Conservation (phyloP, 2,329 filamentous ascomycete genomes). For the Aspergillus texensis region DNA sequence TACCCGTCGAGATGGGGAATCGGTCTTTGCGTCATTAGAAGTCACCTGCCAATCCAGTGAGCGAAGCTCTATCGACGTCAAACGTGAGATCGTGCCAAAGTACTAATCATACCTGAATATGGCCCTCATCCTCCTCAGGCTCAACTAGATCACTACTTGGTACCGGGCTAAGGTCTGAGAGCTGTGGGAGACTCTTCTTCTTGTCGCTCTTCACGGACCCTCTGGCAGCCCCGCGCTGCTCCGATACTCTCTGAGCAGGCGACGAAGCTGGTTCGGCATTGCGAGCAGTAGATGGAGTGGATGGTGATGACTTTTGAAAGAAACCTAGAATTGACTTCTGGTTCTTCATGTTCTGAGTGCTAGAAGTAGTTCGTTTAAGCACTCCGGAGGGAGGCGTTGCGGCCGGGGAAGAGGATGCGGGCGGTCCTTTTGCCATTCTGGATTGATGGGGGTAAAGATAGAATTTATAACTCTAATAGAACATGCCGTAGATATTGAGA, state of each 20-base stretch:
- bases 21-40: slow-evolving; percentile 41
- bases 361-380: slow-evolving; percentile 45
- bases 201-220: slow-evolving; percentile 53
- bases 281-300: slow-evolving; percentile 40
- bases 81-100: slow-evolving; percentile 50
- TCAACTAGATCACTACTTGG: slow-evolving; percentile 78
- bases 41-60: slow-evolving; percentile 46
- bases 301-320: slow-evolving; percentile 65
- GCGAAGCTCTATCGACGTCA: slow-evolving; percentile 28
- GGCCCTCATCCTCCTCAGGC: slow-evolving; percentile 66
- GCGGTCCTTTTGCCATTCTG: slow-evolving; percentile 43
- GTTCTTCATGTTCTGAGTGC: slow-evolving; percentile 56
- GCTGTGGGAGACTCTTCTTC: slow-evolving; percentile 43
- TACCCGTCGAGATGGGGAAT: slow-evolving; percentile 83
- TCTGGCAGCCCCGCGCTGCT: slow-evolving; percentile 34
- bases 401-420: slow-evolving; percentile 37
- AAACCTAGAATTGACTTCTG: slow-evolving; percentile 78
- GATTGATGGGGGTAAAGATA: slow-evolving; percentile 1
- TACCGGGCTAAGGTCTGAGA: slow-evolving; percentile 65
- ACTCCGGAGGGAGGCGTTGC: slow-evolving; percentile 40
- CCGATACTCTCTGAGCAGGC: slow-evolving; percentile 37
- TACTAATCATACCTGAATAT: slow-evolving; percentile 35
- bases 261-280: slow-evolving; percentile 40
- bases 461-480: neutral
- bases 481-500: neutral